Evolutionary conservation across 2,329 filamentous ascomycete genomes (phyloP).

Genomic region (Colletotrichum aenigma): DNA sequence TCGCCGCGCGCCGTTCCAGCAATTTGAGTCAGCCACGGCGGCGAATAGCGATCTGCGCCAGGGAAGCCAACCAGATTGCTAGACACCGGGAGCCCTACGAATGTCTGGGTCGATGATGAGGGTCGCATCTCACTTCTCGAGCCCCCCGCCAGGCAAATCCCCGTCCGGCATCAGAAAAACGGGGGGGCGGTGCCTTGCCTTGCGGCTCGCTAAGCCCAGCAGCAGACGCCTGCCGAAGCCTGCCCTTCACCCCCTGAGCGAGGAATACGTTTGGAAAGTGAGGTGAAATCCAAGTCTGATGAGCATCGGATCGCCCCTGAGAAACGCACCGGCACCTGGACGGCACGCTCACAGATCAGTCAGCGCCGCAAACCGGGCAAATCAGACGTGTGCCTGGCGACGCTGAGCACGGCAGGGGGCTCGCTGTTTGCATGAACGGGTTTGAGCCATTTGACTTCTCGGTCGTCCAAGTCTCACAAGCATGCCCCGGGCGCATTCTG

Average conservation of each 20-base stretch:
- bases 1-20: neutral
- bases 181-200: neutral
- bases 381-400: neutral
- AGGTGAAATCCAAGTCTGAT: neutral
- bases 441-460: constrained; percentile 11
- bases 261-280: neutral
- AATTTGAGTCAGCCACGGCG: neutral
- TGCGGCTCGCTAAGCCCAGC: constrained; percentile 6
- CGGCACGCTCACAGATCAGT: neutral
- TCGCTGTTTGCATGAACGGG: constrained; percentile 3
- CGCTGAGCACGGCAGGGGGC: neutral
- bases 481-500: neutral
- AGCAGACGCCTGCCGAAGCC: neutral
- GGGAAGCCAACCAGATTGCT: constrained; percentile 13
- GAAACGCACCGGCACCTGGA: neutral
- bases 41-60: constrained; percentile 13
- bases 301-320: neutral
- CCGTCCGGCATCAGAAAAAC: constrained; percentile 7
- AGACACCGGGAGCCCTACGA: neutral
- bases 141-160: neutral
- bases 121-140: constrained; percentile 4
- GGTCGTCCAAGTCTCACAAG: constrained; percentile 4
- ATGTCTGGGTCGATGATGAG: neutral
- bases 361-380: neutral
- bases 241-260: neutral